Conservation (phyloP, 306 rosid genomes). For the Cyamopsis tetragonoloba region DNA sequence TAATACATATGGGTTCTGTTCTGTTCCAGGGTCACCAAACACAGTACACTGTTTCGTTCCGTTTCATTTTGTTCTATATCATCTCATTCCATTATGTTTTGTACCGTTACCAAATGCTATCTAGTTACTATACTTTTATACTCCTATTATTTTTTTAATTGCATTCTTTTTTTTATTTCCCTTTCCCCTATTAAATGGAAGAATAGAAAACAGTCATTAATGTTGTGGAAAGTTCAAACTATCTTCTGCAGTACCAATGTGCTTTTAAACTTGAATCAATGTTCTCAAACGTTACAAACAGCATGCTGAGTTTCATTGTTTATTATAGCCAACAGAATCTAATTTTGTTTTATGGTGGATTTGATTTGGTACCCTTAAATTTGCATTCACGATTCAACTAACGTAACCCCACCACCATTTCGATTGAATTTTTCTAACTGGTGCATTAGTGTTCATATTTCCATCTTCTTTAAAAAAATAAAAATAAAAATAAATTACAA, state of each 20-base stretch:
- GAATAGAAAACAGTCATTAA: neutral
- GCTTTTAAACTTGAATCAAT: neutral
- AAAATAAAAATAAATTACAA: neutral
- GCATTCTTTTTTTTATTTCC: no score
- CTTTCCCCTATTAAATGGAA: neutral
- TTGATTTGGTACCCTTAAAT: neutral
- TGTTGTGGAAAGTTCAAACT: neutral
- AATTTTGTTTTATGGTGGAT: neutral
- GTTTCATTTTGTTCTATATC: no score
- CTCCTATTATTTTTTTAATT: no score
- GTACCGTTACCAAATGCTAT: no score
- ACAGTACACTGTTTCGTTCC: no score
- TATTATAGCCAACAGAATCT: neutral
- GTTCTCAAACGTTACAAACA: neutral
- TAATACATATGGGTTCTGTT: no score
- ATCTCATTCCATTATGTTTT: no score
- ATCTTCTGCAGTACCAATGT: neutral
- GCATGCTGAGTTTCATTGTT: neutral
- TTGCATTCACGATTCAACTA: neutral
- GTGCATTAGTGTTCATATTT: neutral
- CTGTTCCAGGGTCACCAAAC: no score
- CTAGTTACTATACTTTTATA: no score
- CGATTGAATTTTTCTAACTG: neutral
- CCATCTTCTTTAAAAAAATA: neutral
- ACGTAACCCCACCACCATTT: constrained; percentile 10